These are phyloP conservation scores for Zymoseptoria passerinii DNA, from an alignment of 2,329 filamentous ascomycete species.

Conservation along the genomic window DNA sequence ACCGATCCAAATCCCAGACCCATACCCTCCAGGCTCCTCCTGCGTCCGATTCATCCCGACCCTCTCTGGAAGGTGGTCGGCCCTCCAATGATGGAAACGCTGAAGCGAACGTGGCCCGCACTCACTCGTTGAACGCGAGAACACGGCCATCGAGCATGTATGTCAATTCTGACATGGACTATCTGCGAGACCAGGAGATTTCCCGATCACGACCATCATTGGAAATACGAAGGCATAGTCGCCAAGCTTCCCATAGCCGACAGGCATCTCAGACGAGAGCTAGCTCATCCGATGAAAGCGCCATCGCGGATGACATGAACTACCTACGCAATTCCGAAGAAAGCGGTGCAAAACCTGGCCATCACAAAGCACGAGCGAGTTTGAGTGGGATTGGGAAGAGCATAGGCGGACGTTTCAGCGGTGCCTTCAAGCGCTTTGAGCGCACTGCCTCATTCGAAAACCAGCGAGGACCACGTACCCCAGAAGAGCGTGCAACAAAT, in stretches of 20 bases:
- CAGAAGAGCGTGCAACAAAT: constrained; percentile 13
- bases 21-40: constrained; percentile 36
- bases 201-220: constrained; percentile 26
- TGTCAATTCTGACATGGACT: constrained; percentile 73
- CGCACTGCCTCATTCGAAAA: constrained; percentile 8
- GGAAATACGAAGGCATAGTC: constrained; percentile 25
- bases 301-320: constrained; percentile 71
- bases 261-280: constrained; percentile 29
- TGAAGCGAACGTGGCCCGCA: constrained; percentile 46
- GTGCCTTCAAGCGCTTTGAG: constrained; percentile 90
- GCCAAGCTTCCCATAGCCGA: constrained; percentile 24
- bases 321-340: constrained; percentile 70
- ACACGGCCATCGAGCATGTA: constrained; percentile 74
- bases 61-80: constrained; percentile 64
- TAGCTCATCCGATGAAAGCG: constrained; percentile 50
- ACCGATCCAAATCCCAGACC: constrained; percentile 44
- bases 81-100: constrained; percentile 54
- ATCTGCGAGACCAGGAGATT: constrained; percentile 65
- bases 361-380: constrained; percentile 64
- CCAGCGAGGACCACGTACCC: constrained; percentile 11
- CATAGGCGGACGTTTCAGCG: constrained; percentile 78
- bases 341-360: constrained; percentile 45
- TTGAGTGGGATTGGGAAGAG: constrained; percentile 61
- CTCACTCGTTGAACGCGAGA: constrained; percentile 57
- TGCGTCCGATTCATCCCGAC: constrained; percentile 44